Percentiles rank a stretch among this genome's conserved stretches.
phyloP scores from a whole-genome alignment of 2,329 filamentous ascomycete genomes.

The Xylaria sp. region DNA sequence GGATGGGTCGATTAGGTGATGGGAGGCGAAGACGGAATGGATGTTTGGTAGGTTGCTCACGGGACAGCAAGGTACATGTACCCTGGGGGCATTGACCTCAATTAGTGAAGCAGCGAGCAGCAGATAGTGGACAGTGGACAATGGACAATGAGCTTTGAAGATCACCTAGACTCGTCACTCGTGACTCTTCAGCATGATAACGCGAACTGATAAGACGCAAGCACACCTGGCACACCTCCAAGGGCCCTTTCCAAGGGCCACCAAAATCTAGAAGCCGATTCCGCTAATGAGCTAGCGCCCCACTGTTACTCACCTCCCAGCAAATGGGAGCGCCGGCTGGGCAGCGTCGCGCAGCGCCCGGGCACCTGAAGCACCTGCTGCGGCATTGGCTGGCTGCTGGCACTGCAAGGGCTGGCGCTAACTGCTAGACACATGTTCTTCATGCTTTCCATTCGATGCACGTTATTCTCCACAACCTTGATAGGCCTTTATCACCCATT shows the following conservation, averaged over 20 bases:
- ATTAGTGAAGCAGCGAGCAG: conserved; percentile 14
- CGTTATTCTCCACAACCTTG: conserved; percentile 17
- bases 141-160: conserved; percentile 15
- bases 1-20: conserved; percentile 14
- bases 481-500: conserved; percentile 16
- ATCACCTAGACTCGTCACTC: conserved; percentile 31
- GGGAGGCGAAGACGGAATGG: conserved; percentile 14
- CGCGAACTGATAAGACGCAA: conserved; percentile 27
- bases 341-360: neutral
- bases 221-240: conserved; percentile 6
- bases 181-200: conserved; percentile 36
- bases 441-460: conserved; percentile 13
- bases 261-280: conserved; percentile 31
- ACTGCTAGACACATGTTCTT: conserved; percentile 6
- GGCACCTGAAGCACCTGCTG: neutral
- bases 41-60: conserved; percentile 21
- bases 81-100: too few relatives aligned
- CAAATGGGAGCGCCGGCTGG: conserved; percentile 9
- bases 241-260: conserved; percentile 1
- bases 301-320: conserved; percentile 1
- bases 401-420: neutral
- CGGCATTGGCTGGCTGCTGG: neutral
- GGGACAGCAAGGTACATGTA: conserved; percentile 22
- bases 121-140: conserved; percentile 26
- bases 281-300: conserved; percentile 24